Percentiles rank a stretch among this genome's conserved stretches.
Evolutionary conservation across 805 yeast species (phyloP).

Genomic region (Zygotorulaspora chibaensis): DNA sequence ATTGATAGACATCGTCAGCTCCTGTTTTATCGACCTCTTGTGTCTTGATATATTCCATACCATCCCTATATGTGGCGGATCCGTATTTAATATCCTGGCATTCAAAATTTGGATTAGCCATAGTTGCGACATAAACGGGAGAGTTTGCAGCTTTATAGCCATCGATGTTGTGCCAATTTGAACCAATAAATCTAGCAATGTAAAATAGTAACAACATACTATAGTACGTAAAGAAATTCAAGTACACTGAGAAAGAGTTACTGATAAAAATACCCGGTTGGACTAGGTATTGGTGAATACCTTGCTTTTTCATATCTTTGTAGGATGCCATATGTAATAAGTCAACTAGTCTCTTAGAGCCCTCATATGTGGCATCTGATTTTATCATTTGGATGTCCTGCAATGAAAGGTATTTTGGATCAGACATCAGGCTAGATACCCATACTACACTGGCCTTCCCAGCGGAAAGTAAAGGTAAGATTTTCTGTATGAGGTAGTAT

Average conservation of each 20-base stretch:
- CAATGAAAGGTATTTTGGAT: constrained; percentile 65
- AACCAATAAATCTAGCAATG: constrained; percentile 74
- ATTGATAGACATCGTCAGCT: constrained; percentile 58
- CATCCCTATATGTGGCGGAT: constrained; percentile 63
- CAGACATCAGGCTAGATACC: constrained; percentile 82
- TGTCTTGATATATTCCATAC: constrained; percentile 57
- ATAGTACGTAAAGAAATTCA: constrained; percentile 73
- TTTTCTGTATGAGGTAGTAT: constrained; percentile 69
- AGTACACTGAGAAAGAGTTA: constrained; percentile 67
- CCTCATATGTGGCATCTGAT: constrained; percentile 75
- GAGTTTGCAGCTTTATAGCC: constrained; percentile 92
- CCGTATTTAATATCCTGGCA: constrained; percentile 60
- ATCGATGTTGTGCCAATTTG: constrained; percentile 82
- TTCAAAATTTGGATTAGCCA: constrained; percentile 45
- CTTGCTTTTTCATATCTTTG: constrained; percentile 44
- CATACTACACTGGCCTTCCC: constrained; percentile 69
- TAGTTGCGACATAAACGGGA: constrained; percentile 60
- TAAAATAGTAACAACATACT: constrained; percentile 86
- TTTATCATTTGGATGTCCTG: constrained; percentile 69
- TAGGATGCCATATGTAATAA: constrained; percentile 72
- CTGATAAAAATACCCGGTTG: constrained; percentile 95
- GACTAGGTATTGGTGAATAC: constrained; percentile 67
- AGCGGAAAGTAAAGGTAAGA: constrained; percentile 49
- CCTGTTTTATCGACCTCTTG: constrained; percentile 61
- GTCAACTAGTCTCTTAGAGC: constrained; percentile 85